These are phyloP conservation scores for Pleurotus platypus DNA, from an alignment of 768 basidiomycete genomes.

Conservation along the genomic window DNA sequence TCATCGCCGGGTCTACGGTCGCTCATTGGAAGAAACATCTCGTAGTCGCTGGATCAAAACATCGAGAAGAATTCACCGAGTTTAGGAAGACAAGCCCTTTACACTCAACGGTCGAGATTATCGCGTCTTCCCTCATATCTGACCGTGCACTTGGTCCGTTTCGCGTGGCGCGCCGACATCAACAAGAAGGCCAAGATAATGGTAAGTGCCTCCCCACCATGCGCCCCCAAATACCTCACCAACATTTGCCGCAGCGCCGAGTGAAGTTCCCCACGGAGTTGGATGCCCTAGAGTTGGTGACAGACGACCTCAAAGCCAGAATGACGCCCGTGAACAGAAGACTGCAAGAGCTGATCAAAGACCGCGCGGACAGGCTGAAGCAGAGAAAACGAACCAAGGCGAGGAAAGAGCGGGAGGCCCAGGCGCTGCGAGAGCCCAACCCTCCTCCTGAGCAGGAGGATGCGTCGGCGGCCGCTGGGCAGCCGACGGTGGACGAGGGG, in stretches of 20 bases:
- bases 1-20: no score
- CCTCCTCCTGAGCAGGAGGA: background rate
- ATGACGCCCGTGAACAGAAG: constrained; percentile 67
- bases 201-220: constrained; percentile 38
- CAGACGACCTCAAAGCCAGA: constrained; percentile 73
- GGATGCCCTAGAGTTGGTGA: constrained; percentile 79
- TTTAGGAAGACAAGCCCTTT: constrained; percentile 76
- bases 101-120: constrained; percentile 77
- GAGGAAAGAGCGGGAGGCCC: background rate
- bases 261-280: constrained; percentile 92
- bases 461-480: constrained; percentile 12
- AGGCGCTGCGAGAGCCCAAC: background rate
- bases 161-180: constrained; percentile 92
- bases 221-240: no score
- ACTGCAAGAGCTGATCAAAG: constrained; percentile 80
- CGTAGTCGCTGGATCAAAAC: constrained; percentile 79
- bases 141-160: constrained; percentile 93
- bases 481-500: constrained; percentile 22
- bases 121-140: constrained; percentile 83
- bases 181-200: constrained; percentile 95
- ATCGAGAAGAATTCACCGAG: constrained; percentile 82
- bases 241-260: constrained; percentile 50
- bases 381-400: constrained; percentile 73
- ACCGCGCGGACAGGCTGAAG: constrained; percentile 78
- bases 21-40: background rate